phyloP scores from a whole-genome alignment of 176 grass and related monocot species.

The Raddia distichophylla region DNA sequence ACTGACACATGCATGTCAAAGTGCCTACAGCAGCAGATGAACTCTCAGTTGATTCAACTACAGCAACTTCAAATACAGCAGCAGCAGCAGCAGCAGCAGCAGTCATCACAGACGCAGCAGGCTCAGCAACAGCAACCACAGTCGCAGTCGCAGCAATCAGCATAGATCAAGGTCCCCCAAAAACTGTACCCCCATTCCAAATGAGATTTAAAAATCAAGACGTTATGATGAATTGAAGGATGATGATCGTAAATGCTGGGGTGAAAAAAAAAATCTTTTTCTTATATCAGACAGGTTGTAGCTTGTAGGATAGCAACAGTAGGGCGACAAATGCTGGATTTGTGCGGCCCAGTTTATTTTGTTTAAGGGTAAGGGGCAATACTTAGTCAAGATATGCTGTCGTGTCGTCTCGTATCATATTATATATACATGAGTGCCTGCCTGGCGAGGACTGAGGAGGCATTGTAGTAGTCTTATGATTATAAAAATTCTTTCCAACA shows the following conservation, averaged over 20 bases:
- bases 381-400: constrained; percentile 18
- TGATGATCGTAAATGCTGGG: neutral
- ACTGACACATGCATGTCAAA: constrained; percentile 59
- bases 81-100: constrained; percentile 56
- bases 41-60: constrained; percentile 77
- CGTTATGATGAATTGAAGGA: constrained; percentile 25
- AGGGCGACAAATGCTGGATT: constrained; percentile 12
- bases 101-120: constrained; percentile 39
- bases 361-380: constrained; percentile 1
- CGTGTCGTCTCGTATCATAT: constrained; percentile 10
- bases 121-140: constrained; percentile 35
- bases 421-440: constrained; percentile 22
- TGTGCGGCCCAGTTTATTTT: constrained; percentile 27
- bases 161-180: constrained; percentile 20
- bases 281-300: constrained; percentile 51
- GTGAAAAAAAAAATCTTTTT: neutral
- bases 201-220: constrained; percentile 6
- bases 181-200: neutral
- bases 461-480: constrained; percentile 10
- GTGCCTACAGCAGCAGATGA: constrained; percentile 71
- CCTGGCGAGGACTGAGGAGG: neutral
- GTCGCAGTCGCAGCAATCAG: constrained; percentile 52
- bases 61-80: constrained; percentile 91
- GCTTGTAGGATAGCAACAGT: constrained; percentile 49
- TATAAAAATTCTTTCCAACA: constrained; percentile 32